Base-by-base conservation (phyloP, 768 basidiomycete genomes). In the Amanita muscaria region DNA sequence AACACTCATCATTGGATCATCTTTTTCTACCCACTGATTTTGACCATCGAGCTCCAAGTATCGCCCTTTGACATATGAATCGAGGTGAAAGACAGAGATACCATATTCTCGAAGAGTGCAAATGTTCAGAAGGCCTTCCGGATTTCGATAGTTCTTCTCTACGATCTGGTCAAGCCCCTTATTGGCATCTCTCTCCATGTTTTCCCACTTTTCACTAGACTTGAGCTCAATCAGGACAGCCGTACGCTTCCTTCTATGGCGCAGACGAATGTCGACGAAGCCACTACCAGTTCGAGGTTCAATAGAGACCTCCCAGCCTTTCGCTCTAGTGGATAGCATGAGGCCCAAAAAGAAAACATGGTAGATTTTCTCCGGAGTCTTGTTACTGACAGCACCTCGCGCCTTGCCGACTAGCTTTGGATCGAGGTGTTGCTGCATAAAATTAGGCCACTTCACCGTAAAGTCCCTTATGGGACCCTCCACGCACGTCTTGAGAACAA, bases 51-150 rank as follows among this genome's bases (percentile, higher is more conserved):
- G 48, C 44, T 39, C 48, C 48, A 50, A 42, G 36, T 50, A 50
- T 50, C 45, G 40, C 23, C 45, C 49, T 44, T 50, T 48, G 49
- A 50, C 49, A 50, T 43, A 40, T 41, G 49, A 50, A 40, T 33
- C 19, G 38, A 50, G 39, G 46, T 47, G 49, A 38, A 50, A 50
- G 46, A 31, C 25, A 43, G 49, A 39, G 31, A 50, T 50, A 35
- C 49, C 39, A 50, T 50, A 50, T 50, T 50, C 49, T 50, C 39
- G 46, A 31, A 50, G 41, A 40, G 34, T 44, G 46, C 22, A 23
- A 47, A 50, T 44, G 24, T 44, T 44, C 45, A 29, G 34, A 47
- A 47, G 46, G 23, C 44, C 31, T 32, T 46, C 29, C 19, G 14
- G 35, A 46, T 49, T 49, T 46, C 44, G 36, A 46, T 49, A 40